phyloP scores from a whole-genome alignment of 371 early-diverging fungal species.

The Rhizomucor miehei region DNA sequence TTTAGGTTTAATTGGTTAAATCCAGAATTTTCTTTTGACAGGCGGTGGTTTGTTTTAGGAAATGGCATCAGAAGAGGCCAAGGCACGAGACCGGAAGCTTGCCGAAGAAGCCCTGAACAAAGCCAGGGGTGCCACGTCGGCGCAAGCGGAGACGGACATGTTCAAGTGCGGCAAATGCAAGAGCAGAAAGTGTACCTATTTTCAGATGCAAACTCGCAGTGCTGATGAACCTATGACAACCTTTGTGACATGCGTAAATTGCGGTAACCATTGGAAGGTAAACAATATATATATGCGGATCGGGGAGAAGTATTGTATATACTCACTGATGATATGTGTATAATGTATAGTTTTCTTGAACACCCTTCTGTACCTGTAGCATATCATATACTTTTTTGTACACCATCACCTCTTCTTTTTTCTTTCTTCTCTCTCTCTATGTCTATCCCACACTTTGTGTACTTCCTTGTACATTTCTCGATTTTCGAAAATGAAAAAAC shows the following conservation, averaged over 20 bases:
- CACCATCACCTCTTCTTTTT: too few species aligned
- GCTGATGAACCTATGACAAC: conserved; percentile 99
- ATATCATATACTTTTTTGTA: too few species aligned
- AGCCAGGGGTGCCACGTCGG: conserved; percentile 77
- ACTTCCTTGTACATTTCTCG: too few species aligned
- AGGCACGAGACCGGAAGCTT: conserved; percentile 67
- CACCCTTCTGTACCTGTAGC: too few species aligned
- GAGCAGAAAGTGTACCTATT: conserved; percentile 86
- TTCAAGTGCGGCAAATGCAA: conserved; percentile 96
- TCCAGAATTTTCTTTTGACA: background rate
- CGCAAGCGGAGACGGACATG: conserved; percentile 89
- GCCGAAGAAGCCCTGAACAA: conserved; percentile 73
- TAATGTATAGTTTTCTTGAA: background rate
- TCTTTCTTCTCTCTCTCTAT: too few species aligned
- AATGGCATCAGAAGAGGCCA: conserved; percentile 86
- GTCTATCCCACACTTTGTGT: too few species aligned
- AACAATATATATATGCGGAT: conserved; percentile 5
- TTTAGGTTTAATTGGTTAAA: background rate
- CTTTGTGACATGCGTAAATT: conserved; percentile 85
- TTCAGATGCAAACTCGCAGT: conserved; percentile 90
- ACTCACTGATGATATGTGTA: too few species aligned
- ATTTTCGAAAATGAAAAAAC: too few species aligned
- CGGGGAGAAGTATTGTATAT: background rate
- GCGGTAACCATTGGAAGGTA: conserved; percentile 86
- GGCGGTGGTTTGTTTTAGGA: conserved; percentile 38